Percentiles rank a stretch among this genome's conserved stretches.
Evolutionary conservation across 768 basidiomycete genomes (phyloP).

Genomic region (Strobilomyces confusus): DNA sequence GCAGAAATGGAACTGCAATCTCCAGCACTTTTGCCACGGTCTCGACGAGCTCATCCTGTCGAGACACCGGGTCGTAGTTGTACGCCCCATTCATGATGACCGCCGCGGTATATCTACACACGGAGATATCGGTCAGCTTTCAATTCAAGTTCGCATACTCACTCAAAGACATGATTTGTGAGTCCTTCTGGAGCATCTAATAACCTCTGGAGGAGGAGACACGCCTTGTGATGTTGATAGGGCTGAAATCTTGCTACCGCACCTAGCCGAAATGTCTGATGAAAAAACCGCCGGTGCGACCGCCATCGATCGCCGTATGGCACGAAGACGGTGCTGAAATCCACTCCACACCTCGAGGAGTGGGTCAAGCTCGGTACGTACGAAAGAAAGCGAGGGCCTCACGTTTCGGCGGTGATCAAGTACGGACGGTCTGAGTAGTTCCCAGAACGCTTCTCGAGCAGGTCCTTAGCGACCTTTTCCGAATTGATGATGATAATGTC

Average conservation of each 20-base stretch:
- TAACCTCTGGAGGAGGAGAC: conserved; percentile 28
- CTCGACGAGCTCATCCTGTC: background rate
- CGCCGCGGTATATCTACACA: conserved; percentile 10
- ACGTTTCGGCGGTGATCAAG: background rate
- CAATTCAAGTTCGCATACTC: background rate
- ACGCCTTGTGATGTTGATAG: background rate
- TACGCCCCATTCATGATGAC: conserved; percentile 15
- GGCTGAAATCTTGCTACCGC: background rate
- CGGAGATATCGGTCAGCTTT: background rate
- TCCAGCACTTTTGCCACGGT: background rate
- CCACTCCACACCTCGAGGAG: background rate
- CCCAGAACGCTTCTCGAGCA: background rate
- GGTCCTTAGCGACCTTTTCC: background rate
- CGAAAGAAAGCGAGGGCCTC: background rate
- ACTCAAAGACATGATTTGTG: conserved; percentile 33
- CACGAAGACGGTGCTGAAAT: background rate
- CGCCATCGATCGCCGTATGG: background rate
- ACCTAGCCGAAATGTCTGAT: background rate
- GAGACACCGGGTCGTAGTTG: conserved; percentile 13
- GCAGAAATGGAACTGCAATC: background rate
- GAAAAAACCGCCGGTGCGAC: background rate
- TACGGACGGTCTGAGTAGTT: background rate
- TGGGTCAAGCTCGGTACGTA: background rate
- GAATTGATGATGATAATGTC: background rate
- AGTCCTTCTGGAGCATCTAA: conserved; percentile 31